Conservation (phyloP, 495 filamentous ascomycete genomes). For the Neurospora pannonica region DNA sequence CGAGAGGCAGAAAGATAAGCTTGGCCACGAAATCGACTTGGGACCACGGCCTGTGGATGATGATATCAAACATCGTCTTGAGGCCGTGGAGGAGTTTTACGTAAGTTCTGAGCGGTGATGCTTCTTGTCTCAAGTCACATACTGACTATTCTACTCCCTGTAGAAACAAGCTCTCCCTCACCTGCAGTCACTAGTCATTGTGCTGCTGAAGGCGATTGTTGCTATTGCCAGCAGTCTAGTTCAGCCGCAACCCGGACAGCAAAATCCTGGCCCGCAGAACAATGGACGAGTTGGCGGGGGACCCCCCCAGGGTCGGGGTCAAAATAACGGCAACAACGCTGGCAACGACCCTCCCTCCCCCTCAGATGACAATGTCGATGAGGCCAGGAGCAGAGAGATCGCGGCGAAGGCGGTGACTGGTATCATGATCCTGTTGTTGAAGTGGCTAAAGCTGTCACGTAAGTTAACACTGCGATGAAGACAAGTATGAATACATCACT, state of each 20-base stretch:
- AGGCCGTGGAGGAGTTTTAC: conserved; percentile 74
- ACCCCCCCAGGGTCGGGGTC: conserved; percentile 17
- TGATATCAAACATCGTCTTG: conserved; percentile 54
- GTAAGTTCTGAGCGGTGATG: conserved; percentile 41
- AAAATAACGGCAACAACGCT: conserved; percentile 22
- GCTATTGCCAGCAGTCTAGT: conserved; percentile 63
- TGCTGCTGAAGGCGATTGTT: conserved; percentile 77
- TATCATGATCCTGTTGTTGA: conserved; percentile 72
- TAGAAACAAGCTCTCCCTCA: conserved; percentile 69
- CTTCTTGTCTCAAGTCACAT: conserved; percentile 10
- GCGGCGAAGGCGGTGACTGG: conserved; percentile 83
- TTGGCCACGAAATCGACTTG: conserved; percentile 31
- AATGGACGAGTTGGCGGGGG: conserved; percentile 27
- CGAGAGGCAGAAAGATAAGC: conserved; percentile 19
- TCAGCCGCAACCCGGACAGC: conserved; percentile 26
- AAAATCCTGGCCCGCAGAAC: conserved; percentile 19
- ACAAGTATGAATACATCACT: neutral
- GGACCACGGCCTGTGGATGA: conserved; percentile 42
- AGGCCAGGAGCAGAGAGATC: conserved; percentile 71
- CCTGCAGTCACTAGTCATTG: conserved; percentile 89
- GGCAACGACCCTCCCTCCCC: conserved; percentile 31
- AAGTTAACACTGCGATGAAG: conserved; percentile 25
- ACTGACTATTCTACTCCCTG: neutral
- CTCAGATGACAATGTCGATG: conserved; percentile 65
- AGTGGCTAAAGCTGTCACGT: conserved; percentile 97